These are phyloP conservation scores for Fusarium sp. DNA, from an alignment of 2,329 filamentous ascomycete species.

Conservation along the genomic window DNA sequence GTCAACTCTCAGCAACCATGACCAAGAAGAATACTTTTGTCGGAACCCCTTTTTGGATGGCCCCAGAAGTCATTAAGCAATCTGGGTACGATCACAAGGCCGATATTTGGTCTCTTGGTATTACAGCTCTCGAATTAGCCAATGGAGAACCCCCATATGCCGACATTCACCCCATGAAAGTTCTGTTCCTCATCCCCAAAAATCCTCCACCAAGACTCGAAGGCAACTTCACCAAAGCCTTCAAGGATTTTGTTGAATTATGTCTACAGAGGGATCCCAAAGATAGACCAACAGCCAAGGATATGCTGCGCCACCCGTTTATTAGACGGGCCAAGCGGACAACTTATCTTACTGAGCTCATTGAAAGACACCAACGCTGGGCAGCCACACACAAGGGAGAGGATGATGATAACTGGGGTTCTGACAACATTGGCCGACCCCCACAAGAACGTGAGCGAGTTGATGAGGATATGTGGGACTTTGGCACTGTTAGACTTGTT, in stretches of 20 bases:
- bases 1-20: constrained; percentile 96
- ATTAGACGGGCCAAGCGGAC: constrained; percentile 93
- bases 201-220: constrained; percentile 86
- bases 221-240: constrained; percentile 82
- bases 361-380: constrained; percentile 91
- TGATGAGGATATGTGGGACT: constrained; percentile 96
- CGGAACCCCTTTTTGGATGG: constrained; percentile 99
- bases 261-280: constrained; percentile 90
- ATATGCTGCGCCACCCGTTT: constrained; percentile 90
- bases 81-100: constrained; percentile 98
- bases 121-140: constrained; percentile 91
- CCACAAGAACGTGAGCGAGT: constrained; percentile 65
- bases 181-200: constrained; percentile 95
- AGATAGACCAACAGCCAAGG: constrained; percentile 86
- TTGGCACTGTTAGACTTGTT: constrained; percentile 91
- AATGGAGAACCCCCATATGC: constrained; percentile 94
- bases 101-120: constrained; percentile 96
- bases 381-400: constrained; percentile 80
- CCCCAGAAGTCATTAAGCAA: constrained; percentile 97
- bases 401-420: constrained; percentile 69
- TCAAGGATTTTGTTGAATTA: constrained; percentile 85
- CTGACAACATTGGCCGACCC: constrained; percentile 63
- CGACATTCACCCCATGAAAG: constrained; percentile 98
- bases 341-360: constrained; percentile 94
- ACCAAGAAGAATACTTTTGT: constrained; percentile 99